A percentile compares a stretch with the other conserved stretches of the same genome.
These are phyloP conservation scores for Avena atlantica DNA, from an alignment of 176 grass and related monocot genomes.

Conservation along the genomic window DNA sequence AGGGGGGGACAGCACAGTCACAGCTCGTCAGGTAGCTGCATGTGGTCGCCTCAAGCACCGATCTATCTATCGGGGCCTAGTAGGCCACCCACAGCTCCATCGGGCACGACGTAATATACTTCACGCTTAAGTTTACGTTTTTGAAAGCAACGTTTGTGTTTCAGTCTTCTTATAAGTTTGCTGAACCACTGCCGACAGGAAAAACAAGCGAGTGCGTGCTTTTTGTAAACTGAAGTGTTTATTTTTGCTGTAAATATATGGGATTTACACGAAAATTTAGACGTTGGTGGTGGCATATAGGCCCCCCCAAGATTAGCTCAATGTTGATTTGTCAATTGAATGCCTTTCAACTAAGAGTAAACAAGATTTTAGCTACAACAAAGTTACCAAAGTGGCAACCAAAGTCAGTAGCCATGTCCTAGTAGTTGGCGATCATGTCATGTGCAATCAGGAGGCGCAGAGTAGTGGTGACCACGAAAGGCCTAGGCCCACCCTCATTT, in stretches of 20 bases:
- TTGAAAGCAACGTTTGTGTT: neutral
- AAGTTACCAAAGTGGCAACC: neutral
- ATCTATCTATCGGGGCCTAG: slow-evolving; percentile 18
- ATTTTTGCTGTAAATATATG: neutral
- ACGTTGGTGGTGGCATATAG: neutral
- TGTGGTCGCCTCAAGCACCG: slow-evolving; percentile 54
- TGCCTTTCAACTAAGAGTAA: neutral
- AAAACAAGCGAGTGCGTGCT: neutral
- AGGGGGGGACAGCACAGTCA: slow-evolving; percentile 48
- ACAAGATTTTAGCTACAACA: neutral
- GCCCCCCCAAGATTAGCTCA: neutral
- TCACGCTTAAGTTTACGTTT: slow-evolving; percentile 32
- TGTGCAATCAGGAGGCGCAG: neutral
- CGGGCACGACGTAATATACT: slow-evolving; percentile 24
- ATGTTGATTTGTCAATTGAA: neutral
- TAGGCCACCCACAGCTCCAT: slow-evolving; percentile 24
- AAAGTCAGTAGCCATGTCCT: neutral
- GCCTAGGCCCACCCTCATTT: neutral
- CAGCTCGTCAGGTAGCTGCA: neutral
- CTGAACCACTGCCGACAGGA: neutral
- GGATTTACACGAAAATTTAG: neutral
- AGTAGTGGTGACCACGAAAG: neutral
- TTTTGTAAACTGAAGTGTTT: neutral
- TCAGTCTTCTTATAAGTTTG: neutral
- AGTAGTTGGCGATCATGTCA: neutral